A percentile compares a stretch with the other conserved stretches of the same genome.
Evolutionary conservation across 331 rosid species (phyloP).

Genomic region (Erythrophleum ivorense): DNA sequence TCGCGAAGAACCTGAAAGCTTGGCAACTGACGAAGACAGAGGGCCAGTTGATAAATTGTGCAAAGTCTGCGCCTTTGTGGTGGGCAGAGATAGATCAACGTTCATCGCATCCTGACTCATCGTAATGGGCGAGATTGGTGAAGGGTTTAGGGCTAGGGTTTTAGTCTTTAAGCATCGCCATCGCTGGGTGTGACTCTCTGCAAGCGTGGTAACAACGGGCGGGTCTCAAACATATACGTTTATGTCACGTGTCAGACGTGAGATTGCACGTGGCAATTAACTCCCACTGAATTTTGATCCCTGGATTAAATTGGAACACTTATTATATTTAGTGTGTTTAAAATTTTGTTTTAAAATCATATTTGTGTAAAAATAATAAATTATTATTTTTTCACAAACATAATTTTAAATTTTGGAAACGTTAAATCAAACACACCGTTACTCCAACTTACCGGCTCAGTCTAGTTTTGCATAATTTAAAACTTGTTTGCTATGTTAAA

Average conservation of each 20-base stretch:
- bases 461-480: too few species aligned
- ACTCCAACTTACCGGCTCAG: too few species aligned
- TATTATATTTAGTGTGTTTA: too few species aligned
- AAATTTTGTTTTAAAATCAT: too few species aligned
- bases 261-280: constrained; percentile 36
- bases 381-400: too few species aligned
- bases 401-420: too few species aligned
- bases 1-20: constrained; percentile 62
- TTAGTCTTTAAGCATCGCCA: constrained; percentile 38
- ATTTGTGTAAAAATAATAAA: too few species aligned
- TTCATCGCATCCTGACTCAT: constrained; percentile 34
- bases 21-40: constrained; percentile 56
- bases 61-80: constrained; percentile 39
- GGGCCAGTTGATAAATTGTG: constrained; percentile 42
- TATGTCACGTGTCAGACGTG: constrained; percentile 12
- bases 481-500: too few species aligned
- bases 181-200: constrained; percentile 9
- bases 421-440: too few species aligned
- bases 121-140: background rate
- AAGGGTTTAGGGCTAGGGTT: constrained; percentile 19
- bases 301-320: background rate
- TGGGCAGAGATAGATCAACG: constrained; percentile 41
- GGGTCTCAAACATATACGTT: background rate
- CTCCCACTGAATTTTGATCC: background rate
- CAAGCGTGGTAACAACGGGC: background rate